Evolutionary conservation across 1,284 basidiomycete species (phyloP).

Genomic region (Macrocystidia cucumis): DNA sequence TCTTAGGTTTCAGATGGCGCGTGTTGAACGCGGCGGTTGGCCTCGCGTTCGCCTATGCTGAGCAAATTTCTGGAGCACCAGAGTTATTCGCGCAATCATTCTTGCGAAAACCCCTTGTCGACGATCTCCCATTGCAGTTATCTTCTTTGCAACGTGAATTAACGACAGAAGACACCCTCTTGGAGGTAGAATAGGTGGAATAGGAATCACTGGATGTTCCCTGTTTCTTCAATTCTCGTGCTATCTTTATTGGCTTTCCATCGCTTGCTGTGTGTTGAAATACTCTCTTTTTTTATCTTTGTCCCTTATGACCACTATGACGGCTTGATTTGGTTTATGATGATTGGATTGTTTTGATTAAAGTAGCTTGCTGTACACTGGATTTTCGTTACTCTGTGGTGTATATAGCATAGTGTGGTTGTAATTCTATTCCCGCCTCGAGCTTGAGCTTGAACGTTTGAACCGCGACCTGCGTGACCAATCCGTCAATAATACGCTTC

Average conservation of each 20-base stretch:
- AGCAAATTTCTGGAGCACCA: slow-evolving; percentile 38
- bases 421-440: neutral
- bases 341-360: too few relatives aligned
- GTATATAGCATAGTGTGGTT: neutral
- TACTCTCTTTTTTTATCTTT: neutral
- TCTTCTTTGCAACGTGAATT: neutral
- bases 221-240: slow-evolving; percentile 4
- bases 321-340: neutral
- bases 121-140: neutral
- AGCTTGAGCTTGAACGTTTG: neutral
- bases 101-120: slow-evolving; percentile 10
- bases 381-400: neutral
- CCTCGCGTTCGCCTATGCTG: slow-evolving; percentile 56
- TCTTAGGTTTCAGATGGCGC: slow-evolving; percentile 44
- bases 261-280: neutral
- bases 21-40: slow-evolving; percentile 42
- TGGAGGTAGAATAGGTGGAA: neutral
- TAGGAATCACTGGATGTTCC: slow-evolving; percentile 1
- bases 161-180: slow-evolving; percentile 3
- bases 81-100: slow-evolving; percentile 25
- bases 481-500: neutral
- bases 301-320: neutral
- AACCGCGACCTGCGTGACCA: neutral
- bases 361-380: too few relatives aligned
- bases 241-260: neutral